A percentile compares a stretch with the other conserved stretches of the same genome.
phyloP scores from a whole-genome alignment of 257 asterid species.

The Solanum chilense region DNA sequence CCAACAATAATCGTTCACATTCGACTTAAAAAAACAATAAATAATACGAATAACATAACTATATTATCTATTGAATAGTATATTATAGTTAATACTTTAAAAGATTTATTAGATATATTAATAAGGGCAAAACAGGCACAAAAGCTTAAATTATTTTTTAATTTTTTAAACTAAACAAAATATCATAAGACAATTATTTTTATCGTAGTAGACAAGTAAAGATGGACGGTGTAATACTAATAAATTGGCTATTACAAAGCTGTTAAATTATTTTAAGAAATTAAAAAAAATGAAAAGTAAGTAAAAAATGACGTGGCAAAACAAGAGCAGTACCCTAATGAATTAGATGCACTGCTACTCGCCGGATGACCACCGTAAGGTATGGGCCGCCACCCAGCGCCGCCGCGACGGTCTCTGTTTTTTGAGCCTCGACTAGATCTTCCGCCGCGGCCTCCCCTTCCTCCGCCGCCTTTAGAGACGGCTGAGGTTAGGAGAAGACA shows the following conservation, averaged over 20 bases:
- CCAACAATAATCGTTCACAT: not conserved
- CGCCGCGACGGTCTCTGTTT: not conserved
- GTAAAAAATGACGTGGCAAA: slow-evolving; percentile 1
- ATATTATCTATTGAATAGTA: no score
- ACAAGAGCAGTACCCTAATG: slow-evolving; percentile 2
- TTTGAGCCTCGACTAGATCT: not conserved
- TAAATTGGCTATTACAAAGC: not conserved
- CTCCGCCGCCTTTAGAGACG: not conserved
- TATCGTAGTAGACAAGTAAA: no score
- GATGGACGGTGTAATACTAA: no score
- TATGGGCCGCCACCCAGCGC: not conserved
- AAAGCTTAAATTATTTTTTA: rapidly evolving
- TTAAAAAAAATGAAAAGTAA: not conserved
- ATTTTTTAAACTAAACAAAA: no score
- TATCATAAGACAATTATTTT: no score
- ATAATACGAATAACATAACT: rapidly evolving
- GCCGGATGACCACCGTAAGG: not conserved
- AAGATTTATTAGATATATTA: rapidly evolving
- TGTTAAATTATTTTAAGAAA: not conserved
- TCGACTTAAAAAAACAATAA: not conserved
- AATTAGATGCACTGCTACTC: not conserved
- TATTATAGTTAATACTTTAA: no score
- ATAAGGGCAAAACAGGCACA: not conserved
- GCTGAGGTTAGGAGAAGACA: slow-evolving; percentile 31
- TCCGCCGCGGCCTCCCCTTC: not conserved